Base-by-base conservation (phyloP, 2,329 filamentous ascomycete genomes). In the Cladorrhinum sp. region DNA sequence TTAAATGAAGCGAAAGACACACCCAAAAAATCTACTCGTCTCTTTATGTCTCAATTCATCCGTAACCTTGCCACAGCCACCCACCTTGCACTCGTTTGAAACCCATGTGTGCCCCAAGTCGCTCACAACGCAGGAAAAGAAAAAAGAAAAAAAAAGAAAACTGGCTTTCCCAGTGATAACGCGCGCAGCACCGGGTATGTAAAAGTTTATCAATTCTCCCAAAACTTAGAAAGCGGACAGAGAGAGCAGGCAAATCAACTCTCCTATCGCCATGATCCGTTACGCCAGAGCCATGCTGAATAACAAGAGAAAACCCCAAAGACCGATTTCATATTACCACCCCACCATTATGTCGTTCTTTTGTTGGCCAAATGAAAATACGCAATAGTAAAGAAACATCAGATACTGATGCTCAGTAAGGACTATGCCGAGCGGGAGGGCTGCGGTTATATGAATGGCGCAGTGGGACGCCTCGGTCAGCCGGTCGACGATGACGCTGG, bases 381-480 rank as follows among this genome's bases (percentile, higher is more conserved):
- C 1, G n/a, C 2, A 29, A 53, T 18, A 53, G 5, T 10, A 18
- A 49, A 55, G 29, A 50, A 55, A 22, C 29, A 16, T 20, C 27
- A 48, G 18, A 20, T 6, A 45, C 41, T n/a, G 4, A 18, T 16
- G 8, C 49, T 58, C 64, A 72, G 61, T 72, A 72, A 8, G 71
- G 69, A 57, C 67, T 72, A 51, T 71, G 70, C 22, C 70, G 66
- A 16, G 68, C 63, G 32, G 67, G 65, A 12, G 69, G 69, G 59
- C 69, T 71, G 51, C 66, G 65, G 56, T 63, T 67, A 55, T 69
- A 71, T 25, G 69, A 65, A 48, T 67, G 67, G 23, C 69, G 68
- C 24, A 67, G 58, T 8, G 70, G 65, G 32, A 66, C 67, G 18
- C 65, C 65, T 32, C 69, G 63, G 32, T 70, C 68, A 50, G 62